These are phyloP conservation scores for Cucumis variabilis DNA, from an alignment of 331 rosid species.

Conservation along the genomic window DNA sequence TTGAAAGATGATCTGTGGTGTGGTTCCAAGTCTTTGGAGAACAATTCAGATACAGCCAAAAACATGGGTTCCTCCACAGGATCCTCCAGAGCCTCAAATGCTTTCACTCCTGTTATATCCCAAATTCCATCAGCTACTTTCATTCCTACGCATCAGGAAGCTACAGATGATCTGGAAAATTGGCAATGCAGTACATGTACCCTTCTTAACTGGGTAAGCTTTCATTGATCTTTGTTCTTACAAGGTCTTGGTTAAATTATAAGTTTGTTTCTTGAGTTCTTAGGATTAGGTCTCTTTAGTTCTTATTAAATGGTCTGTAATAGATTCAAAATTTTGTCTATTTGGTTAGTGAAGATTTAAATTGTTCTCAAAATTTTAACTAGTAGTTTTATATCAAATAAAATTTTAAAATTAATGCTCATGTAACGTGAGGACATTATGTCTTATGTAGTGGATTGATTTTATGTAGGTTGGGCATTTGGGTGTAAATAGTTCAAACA, in stretches of 20 bases:
- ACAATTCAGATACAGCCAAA: slow-evolving; percentile 34
- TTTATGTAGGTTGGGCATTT: no score
- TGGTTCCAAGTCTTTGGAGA: slow-evolving; percentile 51
- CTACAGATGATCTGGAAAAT: slow-evolving; percentile 36
- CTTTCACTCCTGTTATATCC: slow-evolving; percentile 33
- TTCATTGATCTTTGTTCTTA: background rate
- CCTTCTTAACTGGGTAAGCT: slow-evolving; percentile 52
- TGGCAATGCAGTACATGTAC: slow-evolving; percentile 65
- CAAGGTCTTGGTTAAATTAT: background rate
- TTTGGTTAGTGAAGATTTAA: background rate
- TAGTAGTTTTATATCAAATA: no score
- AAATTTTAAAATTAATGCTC: no score
- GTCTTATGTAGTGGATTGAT: no score
- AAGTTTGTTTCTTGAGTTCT: background rate
- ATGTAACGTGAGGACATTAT: no score
- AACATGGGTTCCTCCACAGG: slow-evolving; percentile 32
- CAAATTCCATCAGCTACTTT: slow-evolving; percentile 32
- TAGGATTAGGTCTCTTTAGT: background rate
- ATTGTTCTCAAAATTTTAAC: background rate
- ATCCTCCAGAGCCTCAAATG: slow-evolving; percentile 42
- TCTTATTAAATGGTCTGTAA: no score
- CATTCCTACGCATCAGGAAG: slow-evolving; percentile 24
- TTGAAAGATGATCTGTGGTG: slow-evolving; percentile 69
- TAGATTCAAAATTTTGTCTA: no score
- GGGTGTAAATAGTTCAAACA: no score